Conservation (phyloP, 2,329 filamentous ascomycete genomes). For the Colletotrichum limetticola region DNA sequence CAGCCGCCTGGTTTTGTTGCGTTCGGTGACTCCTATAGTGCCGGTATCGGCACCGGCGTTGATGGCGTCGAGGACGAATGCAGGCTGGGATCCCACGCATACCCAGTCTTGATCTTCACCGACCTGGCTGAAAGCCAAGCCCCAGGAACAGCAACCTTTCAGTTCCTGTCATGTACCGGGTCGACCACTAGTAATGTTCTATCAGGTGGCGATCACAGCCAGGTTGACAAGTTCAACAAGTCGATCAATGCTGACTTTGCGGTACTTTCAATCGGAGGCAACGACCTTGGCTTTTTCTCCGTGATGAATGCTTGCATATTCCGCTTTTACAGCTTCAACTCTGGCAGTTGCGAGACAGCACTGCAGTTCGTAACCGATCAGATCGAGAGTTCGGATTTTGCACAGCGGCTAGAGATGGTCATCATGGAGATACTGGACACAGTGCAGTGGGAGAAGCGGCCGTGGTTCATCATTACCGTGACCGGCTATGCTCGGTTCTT, state of each 20-base stretch:
- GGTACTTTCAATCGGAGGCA: constrained; percentile 59
- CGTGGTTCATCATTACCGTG: constrained; percentile 54
- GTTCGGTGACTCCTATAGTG: constrained; percentile 59
- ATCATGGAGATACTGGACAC: constrained; percentile 56
- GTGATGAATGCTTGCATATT: constrained; percentile 63
- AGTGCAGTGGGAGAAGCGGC: constrained; percentile 55
- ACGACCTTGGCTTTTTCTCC: constrained; percentile 61
- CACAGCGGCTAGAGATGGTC: constrained; percentile 49
- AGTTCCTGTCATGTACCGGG: constrained; percentile 60
- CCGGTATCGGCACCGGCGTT: constrained; percentile 58
- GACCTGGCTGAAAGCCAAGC: constrained; percentile 46
- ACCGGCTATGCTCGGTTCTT: constrained; percentile 62
- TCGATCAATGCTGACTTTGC: constrained; percentile 53
- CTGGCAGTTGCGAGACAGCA: constrained; percentile 55
- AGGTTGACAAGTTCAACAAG: constrained; percentile 54
- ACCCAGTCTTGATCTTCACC: constrained; percentile 51
- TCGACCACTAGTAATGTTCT: constrained; percentile 54
- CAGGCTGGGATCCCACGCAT: constrained; percentile 53
- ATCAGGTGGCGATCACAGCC: constrained; percentile 47
- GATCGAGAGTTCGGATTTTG: constrained; percentile 49
- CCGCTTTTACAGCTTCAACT: constrained; percentile 60
- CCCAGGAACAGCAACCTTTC: constrained; percentile 46
- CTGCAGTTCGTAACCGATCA: constrained; percentile 47
- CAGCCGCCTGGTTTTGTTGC: constrained; percentile 46
- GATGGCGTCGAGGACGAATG: constrained; percentile 54